Percentiles rank a stretch among this genome's conserved stretches.
Conservation (phyloP, 2,329 filamentous ascomycete species). For the Aspergillus novofumigatus region DNA sequence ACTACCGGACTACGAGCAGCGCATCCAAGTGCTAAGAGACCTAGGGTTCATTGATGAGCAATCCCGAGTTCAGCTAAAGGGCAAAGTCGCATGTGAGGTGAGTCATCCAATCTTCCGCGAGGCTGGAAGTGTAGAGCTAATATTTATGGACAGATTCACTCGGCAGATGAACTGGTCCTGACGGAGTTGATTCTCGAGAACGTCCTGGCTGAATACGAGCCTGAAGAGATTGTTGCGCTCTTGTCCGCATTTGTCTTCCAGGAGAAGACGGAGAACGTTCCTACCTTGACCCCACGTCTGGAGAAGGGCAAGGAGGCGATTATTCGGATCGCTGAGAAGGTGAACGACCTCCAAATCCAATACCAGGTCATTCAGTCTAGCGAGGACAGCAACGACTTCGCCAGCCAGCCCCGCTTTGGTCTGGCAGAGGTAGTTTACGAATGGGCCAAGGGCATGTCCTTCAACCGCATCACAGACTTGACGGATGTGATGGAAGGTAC, state of each 20-base stretch:
- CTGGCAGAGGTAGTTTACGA: conserved; percentile 98
- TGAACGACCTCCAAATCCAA: conserved; percentile 82
- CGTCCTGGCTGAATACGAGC: conserved; percentile 89
- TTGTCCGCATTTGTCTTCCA: conserved; percentile 96
- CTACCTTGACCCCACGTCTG: conserved; percentile 75
- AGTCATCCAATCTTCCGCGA: conserved; percentile 8
- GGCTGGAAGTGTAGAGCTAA: neutral
- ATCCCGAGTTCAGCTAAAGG: conserved; percentile 87
- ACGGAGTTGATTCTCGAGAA: conserved; percentile 97
- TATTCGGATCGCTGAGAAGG: conserved; percentile 83
- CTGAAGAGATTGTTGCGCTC: conserved; percentile 91
- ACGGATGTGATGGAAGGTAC: conserved; percentile 97
- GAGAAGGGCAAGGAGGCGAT: conserved; percentile 82
- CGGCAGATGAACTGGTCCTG: conserved; percentile 89
- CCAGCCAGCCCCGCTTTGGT: conserved; percentile 80
- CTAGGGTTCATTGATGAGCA: conserved; percentile 86
- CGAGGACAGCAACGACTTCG: conserved; percentile 91
- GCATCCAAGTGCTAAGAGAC: conserved; percentile 85
- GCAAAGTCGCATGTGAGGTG: conserved; percentile 92
- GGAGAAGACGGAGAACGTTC: conserved; percentile 82
- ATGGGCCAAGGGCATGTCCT: conserved; percentile 96
- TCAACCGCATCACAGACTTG: conserved; percentile 93
- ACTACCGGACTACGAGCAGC: conserved; percentile 93
- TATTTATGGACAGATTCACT: conserved; percentile 63
- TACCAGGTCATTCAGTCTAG: conserved; percentile 88